Percentiles rank a stretch among this genome's conserved stretches.
These are phyloP conservation scores for Chlamydomonas sp. DNA, from an alignment of 139 green algal genomes.

Conservation along the genomic window DNA sequence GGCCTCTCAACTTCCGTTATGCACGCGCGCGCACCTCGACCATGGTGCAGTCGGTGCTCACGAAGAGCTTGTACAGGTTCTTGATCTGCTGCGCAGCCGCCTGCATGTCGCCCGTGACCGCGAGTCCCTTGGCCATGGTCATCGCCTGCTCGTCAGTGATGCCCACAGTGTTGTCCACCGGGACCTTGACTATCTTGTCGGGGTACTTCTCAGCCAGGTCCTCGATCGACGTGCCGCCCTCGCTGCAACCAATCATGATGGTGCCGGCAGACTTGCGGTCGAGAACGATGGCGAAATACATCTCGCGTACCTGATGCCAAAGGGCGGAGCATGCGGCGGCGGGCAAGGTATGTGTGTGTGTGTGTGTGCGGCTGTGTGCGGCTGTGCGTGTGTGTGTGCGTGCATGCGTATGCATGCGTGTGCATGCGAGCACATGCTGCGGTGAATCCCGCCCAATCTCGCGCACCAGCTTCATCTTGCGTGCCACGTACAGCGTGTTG, in stretches of 20 bases:
- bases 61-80: slow-evolving; percentile 87
- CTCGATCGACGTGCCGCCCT: slow-evolving; percentile 83
- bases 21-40: slow-evolving; percentile 70
- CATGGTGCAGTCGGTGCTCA: slow-evolving; percentile 91
- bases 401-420: too few relatives aligned
- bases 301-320: too few relatives aligned
- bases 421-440: too few relatives aligned
- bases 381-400: too few relatives aligned
- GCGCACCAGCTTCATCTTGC: slow-evolving; percentile 81
- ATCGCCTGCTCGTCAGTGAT: slow-evolving; percentile 74
- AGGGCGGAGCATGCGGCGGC: too few relatives aligned
- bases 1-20: not conserved
- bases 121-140: slow-evolving; percentile 61
- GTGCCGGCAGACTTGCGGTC: slow-evolving; percentile 72
- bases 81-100: slow-evolving; percentile 85
- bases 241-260: slow-evolving; percentile 80
- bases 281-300: slow-evolving; percentile 98
- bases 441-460: too few relatives aligned
- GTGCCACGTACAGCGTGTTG: slow-evolving; percentile 86
- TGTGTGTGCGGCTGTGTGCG: too few relatives aligned
- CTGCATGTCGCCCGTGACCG: slow-evolving; percentile 60
- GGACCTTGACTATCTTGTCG: slow-evolving; percentile 96
- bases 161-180: slow-evolving; percentile 77
- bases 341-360: too few relatives aligned
- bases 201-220: slow-evolving; percentile 95